Evolutionary conservation across 2,329 filamentous ascomycete genomes (phyloP).

Genomic region (Colletotrichum horii): DNA sequence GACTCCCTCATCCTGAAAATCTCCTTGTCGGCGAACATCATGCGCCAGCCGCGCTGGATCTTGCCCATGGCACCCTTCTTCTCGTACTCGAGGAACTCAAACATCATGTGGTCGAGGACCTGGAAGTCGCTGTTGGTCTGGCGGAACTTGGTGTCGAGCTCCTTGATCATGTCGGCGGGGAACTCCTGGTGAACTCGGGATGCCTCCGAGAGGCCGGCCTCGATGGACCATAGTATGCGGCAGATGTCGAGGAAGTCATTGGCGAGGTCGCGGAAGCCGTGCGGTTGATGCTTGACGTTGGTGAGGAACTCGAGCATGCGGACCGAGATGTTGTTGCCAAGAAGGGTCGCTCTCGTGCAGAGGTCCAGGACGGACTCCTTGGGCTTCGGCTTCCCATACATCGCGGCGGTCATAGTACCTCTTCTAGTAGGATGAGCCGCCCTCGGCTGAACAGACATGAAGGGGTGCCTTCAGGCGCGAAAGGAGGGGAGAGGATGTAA

Average conservation of each 20-base stretch:
- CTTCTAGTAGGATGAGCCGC: not conserved
- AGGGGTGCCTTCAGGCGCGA: not conserved
- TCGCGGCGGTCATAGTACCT: not conserved
- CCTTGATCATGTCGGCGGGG: constrained; percentile 64
- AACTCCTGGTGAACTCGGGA: constrained; percentile 56
- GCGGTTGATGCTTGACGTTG: constrained; percentile 56
- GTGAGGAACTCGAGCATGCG: constrained; percentile 69
- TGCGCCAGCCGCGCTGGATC: constrained; percentile 65
- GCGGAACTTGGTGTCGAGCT: constrained; percentile 69
- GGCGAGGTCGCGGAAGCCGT: constrained; percentile 64
- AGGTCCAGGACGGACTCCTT: constrained; percentile 47
- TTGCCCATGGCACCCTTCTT: constrained; percentile 65
- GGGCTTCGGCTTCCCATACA: constrained; percentile 21
- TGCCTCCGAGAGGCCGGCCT: constrained; percentile 66
- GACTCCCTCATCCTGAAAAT: constrained; percentile 64
- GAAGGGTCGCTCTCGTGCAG: constrained; percentile 62
- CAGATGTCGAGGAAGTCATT: constrained; percentile 72
- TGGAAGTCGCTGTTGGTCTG: constrained; percentile 67
- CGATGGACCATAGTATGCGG: constrained; percentile 71
- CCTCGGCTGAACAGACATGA: not conserved
- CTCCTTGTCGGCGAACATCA: constrained; percentile 67
- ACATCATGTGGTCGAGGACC: constrained; percentile 66
- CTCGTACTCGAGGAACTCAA: constrained; percentile 66
- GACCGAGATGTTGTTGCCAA: constrained; percentile 69
- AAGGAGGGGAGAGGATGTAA: not conserved